Conservation (phyloP, 2,329 filamentous ascomycete genomes). For the Fusarium euwallaceae region DNA sequence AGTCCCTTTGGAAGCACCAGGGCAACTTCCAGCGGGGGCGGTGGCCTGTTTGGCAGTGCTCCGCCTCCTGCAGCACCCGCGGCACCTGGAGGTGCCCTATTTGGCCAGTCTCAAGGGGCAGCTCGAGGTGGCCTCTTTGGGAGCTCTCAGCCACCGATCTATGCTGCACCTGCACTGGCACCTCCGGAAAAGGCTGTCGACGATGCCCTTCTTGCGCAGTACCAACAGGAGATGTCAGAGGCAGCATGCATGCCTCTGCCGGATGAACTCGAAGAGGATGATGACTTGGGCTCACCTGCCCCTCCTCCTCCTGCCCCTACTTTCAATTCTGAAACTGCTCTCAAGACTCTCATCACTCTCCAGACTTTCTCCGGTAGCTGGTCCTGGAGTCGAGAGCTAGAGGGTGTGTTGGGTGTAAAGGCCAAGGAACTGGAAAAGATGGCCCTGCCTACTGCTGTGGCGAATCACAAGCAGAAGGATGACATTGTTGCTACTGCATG, state of each 20-base stretch:
- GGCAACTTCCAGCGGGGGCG: not conserved
- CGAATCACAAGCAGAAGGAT: not conserved
- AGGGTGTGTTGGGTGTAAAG: slow-evolving; percentile 43
- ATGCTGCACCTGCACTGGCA: not conserved
- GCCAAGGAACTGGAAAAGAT: slow-evolving; percentile 13
- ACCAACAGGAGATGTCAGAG: slow-evolving; percentile 12
- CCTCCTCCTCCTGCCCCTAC: not conserved
- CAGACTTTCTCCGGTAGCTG: slow-evolving; percentile 59
- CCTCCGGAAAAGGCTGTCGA: not conserved
- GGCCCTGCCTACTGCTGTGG: slow-evolving; percentile 6
- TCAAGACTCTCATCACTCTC: slow-evolving; percentile 60
- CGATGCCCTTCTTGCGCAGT: not conserved
- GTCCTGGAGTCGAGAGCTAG: slow-evolving; percentile 48
- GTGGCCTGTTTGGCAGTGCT: not conserved
- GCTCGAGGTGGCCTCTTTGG: slow-evolving; percentile 5
- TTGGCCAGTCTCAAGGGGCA: not conserved
- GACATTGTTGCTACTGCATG: slow-evolving; percentile 48
- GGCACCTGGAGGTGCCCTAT: not conserved
- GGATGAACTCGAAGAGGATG: slow-evolving; percentile 3
- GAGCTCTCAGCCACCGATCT: not conserved
- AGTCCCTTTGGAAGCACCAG: not conserved
- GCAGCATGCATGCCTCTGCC: slow-evolving; percentile 7
- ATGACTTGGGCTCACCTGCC: not conserved
- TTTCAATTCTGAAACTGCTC: slow-evolving; percentile 6
- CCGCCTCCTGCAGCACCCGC: not conserved